phyloP scores from a whole-genome alignment of 1,139 yeast species.

The Zygoascus sp. region DNA sequence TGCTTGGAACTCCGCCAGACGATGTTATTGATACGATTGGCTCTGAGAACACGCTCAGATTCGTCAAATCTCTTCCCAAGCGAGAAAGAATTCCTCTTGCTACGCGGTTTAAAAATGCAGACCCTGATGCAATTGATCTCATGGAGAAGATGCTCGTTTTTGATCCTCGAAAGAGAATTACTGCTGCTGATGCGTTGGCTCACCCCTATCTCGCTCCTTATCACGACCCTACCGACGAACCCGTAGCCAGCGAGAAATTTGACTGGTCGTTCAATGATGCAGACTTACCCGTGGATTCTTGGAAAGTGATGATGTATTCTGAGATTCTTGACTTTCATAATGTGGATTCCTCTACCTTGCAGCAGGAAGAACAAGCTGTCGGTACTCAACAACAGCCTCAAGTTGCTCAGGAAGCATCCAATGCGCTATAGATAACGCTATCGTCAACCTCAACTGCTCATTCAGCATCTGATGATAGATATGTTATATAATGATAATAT shows the following conservation, averaged over 20 bases:
- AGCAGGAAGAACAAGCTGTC: constrained; percentile 5
- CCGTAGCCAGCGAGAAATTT: constrained; percentile 84
- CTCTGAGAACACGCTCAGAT: constrained; percentile 88
- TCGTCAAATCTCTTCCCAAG: constrained; percentile 89
- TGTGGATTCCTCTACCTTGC: constrained; percentile 40
- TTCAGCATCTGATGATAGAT: neutral
- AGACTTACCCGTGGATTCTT: constrained; percentile 93
- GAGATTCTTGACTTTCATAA: constrained; percentile 95
- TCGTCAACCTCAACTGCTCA: neutral
- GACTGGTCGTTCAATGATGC: constrained; percentile 99
- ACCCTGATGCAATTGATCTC: constrained; percentile 84
- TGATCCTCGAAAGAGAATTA: constrained; percentile 89
- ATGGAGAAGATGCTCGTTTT: constrained; percentile 87
- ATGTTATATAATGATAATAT: constrained; percentile 1
- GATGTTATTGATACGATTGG: constrained; percentile 96
- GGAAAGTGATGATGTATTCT: constrained; percentile 99
- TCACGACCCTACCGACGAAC: constrained; percentile 97
- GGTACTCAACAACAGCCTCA: constrained; percentile 3
- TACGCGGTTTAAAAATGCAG: constrained; percentile 79
- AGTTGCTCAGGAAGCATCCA: constrained; percentile 7
- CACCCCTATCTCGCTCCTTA: constrained; percentile 96
- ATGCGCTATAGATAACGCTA: constrained; percentile 5
- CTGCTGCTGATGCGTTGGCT: constrained; percentile 83
- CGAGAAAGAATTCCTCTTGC: constrained; percentile 86
- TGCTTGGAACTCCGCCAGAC: constrained; percentile 92